Base-by-base conservation (phyloP, 2,329 filamentous ascomycete genomes). In the Tolypocladium ovalisporum region DNA sequence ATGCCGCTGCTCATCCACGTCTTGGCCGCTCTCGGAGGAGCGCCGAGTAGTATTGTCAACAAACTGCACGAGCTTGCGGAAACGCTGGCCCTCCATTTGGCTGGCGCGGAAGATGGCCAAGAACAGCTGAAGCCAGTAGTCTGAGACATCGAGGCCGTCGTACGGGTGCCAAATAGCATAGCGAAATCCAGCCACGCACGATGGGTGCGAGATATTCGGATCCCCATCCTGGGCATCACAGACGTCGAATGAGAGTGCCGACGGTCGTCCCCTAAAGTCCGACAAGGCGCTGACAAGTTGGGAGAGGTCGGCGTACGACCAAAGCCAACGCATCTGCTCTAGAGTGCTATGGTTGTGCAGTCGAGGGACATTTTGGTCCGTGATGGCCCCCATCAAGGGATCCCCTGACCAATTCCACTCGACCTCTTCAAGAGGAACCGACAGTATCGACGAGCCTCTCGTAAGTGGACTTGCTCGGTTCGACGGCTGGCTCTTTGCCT, bases 141-240 rank as follows among this genome's bases (percentile, higher is more conserved):
- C 27, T 24, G 55, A 57, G 13, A 27, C 59, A 40, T 62, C 59
- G 10, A 60, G 47, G 12, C 56, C 7, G 44, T 27, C 24, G 49
- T 59, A 62, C 7, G 60, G 60, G n/a, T 62, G 60, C 60, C 60
- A 62, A 12, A 54, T 54, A 27, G 55, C 56, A 24, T 62, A 62
- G 8, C 57, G 59, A 19, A 62, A 60, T 34, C 55, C 56, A 13
- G 37, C 42, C 40, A 55, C n/a, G 34, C 6, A 42, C 13, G 5
- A 19, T 39, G 5, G 35, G 22, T 4, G 10, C 8, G 44, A 24
- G 8, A 19, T 15, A 1, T 9, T 34, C 13, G 7, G 9, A n/a
- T n/a, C 7, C 10, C 15, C 34, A 3, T 39, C 22, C 2, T 34
- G 29, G 36, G 29, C 35, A 1, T 32, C 4, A 15, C 19, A 19